These are phyloP conservation scores for Elsinoe batatas DNA, from an alignment of 2,329 filamentous ascomycete genomes.

Conservation along the genomic window DNA sequence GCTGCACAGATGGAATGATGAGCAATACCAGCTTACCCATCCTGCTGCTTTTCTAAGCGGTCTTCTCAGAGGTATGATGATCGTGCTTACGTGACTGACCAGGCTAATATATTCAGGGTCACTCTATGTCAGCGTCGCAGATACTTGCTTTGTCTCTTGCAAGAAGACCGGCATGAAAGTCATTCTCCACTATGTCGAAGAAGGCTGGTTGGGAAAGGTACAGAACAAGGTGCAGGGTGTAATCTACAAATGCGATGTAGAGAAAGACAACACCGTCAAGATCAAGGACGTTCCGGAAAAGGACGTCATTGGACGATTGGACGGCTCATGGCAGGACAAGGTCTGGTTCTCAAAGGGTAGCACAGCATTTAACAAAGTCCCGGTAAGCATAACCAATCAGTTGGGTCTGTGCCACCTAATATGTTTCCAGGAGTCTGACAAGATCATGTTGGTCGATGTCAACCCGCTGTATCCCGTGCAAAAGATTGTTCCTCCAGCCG, in stretches of 20 bases:
- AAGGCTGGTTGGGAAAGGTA: constrained; percentile 84
- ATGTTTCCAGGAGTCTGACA: constrained; percentile 37
- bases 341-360: constrained; percentile 49
- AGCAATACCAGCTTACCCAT: constrained; percentile 92
- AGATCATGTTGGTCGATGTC: constrained; percentile 76
- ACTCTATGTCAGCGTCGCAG: constrained; percentile 82
- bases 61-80: constrained; percentile 54
- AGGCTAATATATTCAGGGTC: constrained; percentile 39
- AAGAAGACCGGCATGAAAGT: constrained; percentile 83
- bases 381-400: constrained; percentile 44
- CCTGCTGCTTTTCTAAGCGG: constrained; percentile 88
- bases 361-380: constrained; percentile 34
- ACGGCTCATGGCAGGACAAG: constrained; percentile 74
- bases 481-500: constrained; percentile 68
- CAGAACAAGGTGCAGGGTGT: constrained; percentile 89
- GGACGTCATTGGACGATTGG: constrained; percentile 71
- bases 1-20: constrained; percentile 66
- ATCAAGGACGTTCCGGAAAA: constrained; percentile 81
- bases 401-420: constrained; percentile 2
- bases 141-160: constrained; percentile 80
- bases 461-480: constrained; percentile 67
- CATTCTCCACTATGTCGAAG: constrained; percentile 86
- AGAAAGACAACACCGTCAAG: constrained; percentile 67
- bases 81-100: not conserved
- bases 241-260: constrained; percentile 69